These are phyloP conservation scores for Scytalidium sp. DNA, from an alignment of 2,329 filamentous ascomycete species.

Conservation along the genomic window DNA sequence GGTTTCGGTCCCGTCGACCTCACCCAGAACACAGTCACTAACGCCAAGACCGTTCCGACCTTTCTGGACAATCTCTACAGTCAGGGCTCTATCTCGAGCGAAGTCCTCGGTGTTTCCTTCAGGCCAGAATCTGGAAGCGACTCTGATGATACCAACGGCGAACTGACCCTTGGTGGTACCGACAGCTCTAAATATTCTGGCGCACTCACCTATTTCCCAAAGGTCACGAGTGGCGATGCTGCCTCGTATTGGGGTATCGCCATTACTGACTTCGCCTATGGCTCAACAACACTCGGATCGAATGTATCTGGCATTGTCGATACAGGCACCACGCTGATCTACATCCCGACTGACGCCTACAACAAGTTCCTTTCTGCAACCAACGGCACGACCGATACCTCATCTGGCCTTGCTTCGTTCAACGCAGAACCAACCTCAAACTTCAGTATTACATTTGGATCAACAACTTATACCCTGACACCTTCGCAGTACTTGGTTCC, in stretches of 20 bases:
- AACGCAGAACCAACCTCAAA: conserved; percentile 25
- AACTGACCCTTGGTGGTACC: conserved; percentile 69
- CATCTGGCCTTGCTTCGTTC: conserved; percentile 21
- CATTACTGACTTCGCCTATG: conserved; percentile 57
- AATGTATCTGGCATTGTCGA: conserved; percentile 68
- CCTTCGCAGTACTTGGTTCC: conserved; percentile 25
- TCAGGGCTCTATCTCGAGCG: conserved; percentile 24
- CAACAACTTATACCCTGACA: conserved; percentile 25
- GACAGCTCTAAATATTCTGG: conserved; percentile 66
- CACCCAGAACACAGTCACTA: conserved; percentile 22
- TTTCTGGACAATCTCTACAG: conserved; percentile 26
- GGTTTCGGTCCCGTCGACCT: conserved; percentile 24
- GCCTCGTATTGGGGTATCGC: conserved; percentile 68
- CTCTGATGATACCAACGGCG: conserved; percentile 55
- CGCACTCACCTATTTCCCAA: conserved; percentile 60
- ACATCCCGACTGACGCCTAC: conserved; percentile 52
- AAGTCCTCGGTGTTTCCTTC: conserved; percentile 28
- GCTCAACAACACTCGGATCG: conserved; percentile 40
- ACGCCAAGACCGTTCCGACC: conserved; percentile 22
- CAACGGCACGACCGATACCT: conserved; percentile 20
- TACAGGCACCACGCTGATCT: conserved; percentile 75
- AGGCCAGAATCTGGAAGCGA: conserved; percentile 23
- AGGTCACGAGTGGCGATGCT: conserved; percentile 39
- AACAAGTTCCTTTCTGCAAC: conserved; percentile 25
- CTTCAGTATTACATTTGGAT: conserved; percentile 25